A percentile compares a stretch with the other conserved stretches of the same genome.
Conservation (phyloP, 2,329 filamentous ascomycete species). For the Xylariomycetidae sp. region DNA sequence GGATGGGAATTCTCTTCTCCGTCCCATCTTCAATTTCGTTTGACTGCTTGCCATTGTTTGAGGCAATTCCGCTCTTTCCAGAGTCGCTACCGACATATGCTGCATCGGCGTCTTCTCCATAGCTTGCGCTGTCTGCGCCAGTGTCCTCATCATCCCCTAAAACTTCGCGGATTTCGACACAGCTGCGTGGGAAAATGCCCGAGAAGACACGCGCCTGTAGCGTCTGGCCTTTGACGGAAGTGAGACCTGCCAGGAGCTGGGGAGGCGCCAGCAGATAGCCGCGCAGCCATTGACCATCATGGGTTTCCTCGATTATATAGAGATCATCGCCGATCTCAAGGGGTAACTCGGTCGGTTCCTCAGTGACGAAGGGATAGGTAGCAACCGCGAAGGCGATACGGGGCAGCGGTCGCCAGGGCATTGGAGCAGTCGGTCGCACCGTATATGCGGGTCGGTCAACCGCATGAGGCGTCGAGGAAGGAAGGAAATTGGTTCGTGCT, state of each 20-base stretch:
- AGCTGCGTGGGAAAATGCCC: slow-evolving; percentile 94
- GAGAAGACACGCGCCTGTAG: slow-evolving; percentile 95
- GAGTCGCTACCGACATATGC: slow-evolving; percentile 41
- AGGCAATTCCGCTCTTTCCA: slow-evolving; percentile 48
- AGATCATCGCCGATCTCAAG: slow-evolving; percentile 97
- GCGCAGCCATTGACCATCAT: slow-evolving; percentile 86
- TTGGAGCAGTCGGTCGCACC: slow-evolving; percentile 38
- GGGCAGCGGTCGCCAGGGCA: slow-evolving; percentile 96
- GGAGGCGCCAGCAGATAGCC: slow-evolving; percentile 94
- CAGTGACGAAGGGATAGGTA: slow-evolving; percentile 87
- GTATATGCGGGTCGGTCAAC: slow-evolving; percentile 26
- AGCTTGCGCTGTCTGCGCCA: slow-evolving; percentile 35
- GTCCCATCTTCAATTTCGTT: slow-evolving; percentile 15
- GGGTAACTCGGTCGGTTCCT: slow-evolving; percentile 83
- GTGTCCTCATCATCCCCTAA: slow-evolving; percentile 66
- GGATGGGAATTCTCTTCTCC: slow-evolving; percentile 4
- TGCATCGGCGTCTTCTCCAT: slow-evolving; percentile 24
- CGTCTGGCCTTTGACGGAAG: slow-evolving; percentile 84
- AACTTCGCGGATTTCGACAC: slow-evolving; percentile 90
- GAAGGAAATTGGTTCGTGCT: too few species aligned
- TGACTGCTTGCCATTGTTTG: slow-evolving; percentile 31
- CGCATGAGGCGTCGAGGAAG: slow-evolving; percentile 29
- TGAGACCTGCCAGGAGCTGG: slow-evolving; percentile 85
- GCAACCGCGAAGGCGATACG: slow-evolving; percentile 97
- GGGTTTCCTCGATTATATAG: slow-evolving; percentile 97